These are phyloP conservation scores for Neofusicoccum sp. DNA, from an alignment of 2,329 filamentous ascomycete species.

Conservation along the genomic window DNA sequence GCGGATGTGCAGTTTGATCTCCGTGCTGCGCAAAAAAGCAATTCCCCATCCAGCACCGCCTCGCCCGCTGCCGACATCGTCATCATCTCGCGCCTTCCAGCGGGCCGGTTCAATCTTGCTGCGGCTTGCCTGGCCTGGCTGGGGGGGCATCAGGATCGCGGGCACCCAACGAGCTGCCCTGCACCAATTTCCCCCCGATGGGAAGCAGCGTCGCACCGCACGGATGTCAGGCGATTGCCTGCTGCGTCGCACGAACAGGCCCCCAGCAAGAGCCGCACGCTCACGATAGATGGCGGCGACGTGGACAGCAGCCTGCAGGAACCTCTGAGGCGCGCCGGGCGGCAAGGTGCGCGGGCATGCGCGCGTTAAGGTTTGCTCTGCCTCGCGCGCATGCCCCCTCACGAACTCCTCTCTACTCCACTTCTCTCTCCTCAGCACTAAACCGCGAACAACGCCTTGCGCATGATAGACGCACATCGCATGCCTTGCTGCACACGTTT, in stretches of 20 bases:
- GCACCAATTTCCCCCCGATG: slow-evolving; percentile 7
- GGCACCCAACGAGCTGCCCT: background rate
- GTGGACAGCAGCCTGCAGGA: slow-evolving; percentile 12
- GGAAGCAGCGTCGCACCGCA: slow-evolving; percentile 13
- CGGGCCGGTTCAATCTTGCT: slow-evolving; percentile 10
- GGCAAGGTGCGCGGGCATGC: background rate
- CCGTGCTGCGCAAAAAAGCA: slow-evolving; percentile 7
- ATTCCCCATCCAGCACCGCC: slow-evolving; percentile 4
- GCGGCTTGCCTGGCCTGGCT: background rate
- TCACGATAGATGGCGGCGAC: slow-evolving; percentile 7
- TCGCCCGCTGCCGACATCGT: slow-evolving; percentile 1
- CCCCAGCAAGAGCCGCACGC: slow-evolving; percentile 7
- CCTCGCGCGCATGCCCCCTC: background rate
- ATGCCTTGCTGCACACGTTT: slow-evolving; percentile 7
- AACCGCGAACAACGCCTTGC: slow-evolving; percentile 3
- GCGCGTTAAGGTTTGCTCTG: background rate
- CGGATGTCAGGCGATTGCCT: slow-evolving; percentile 18
- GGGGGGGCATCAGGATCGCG: background rate
- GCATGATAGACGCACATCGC: slow-evolving; percentile 9
- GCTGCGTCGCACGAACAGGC: slow-evolving; percentile 17
- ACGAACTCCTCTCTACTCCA: background rate
- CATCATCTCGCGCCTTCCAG: slow-evolving; percentile 14
- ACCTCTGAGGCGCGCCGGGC: background rate
- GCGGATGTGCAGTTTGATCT: slow-evolving; percentile 16
- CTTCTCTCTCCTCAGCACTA: slow-evolving; percentile 16